Evolutionary conservation across 2,329 filamentous ascomycete species (phyloP), one percentile per base, ranked within the genome.

Genomic region (Decorospora gaudefroyi): DNA sequence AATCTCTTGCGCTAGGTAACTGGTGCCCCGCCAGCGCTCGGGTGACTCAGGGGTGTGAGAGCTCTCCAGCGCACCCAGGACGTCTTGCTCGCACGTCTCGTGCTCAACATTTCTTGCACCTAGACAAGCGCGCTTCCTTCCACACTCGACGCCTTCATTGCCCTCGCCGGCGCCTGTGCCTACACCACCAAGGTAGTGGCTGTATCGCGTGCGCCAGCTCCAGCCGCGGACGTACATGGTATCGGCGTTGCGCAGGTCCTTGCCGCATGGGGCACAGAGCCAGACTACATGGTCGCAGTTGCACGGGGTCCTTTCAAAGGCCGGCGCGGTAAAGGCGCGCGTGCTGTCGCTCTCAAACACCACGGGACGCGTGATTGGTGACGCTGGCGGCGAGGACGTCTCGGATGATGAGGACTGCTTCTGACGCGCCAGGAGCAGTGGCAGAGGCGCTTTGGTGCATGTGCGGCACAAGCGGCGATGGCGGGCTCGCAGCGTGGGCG

Each of bases 121-220:
- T n/a, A 90, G 79, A 70, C 91, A 97, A 23, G 77, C 69, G n/a
- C 75, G 74, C 27, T 85, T 86, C n/a, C 89, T 83, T 0, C 90
- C 91, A 65, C 91, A 97, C 52, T 89, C 84, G 10, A 96, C 90
- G 19, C 90, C 91, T 58, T 92, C 86, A 61, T 90, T 85, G 21
- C 90, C 90, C 58, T 95, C 89, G 29, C 90, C 90, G 19, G 95
- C 89, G 4, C 91, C 91, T 0, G 88, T 91, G 16, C 90, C 90
- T 0, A 95, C 77, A 2, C 89, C 88, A 13, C 91, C 86, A 0
- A 89, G 84, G 54, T 89, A 87, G 11, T 78, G 78, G 25, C 85
- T 86, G 67, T 96, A 96, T 16, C 89, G 83, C 27, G 83, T 88
- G 36, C 91, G 85, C 91, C 91, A 96, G 50, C 83, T 87, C 90